phyloP scores from a whole-genome alignment of 1,284 basidiomycete species.

The Heterobasidion occidentale region DNA sequence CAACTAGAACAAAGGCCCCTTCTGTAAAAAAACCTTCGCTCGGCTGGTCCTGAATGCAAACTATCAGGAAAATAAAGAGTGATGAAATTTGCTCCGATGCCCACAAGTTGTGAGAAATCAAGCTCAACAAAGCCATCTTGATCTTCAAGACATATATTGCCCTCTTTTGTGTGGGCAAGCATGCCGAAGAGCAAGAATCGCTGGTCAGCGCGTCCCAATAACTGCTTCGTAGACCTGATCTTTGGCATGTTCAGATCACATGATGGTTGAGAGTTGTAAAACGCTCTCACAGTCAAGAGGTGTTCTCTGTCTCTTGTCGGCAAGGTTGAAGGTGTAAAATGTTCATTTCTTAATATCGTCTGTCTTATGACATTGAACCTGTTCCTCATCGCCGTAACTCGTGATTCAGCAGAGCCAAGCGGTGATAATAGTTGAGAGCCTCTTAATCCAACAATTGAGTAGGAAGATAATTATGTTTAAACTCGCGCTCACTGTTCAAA shows the following conservation, averaged over 20 bases:
- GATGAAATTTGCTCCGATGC: constrained; percentile 16
- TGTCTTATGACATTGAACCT: constrained; percentile 84
- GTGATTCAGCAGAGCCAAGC: constrained; percentile 74
- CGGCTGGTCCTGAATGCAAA: constrained; percentile 63
- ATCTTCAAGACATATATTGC: constrained; percentile 88
- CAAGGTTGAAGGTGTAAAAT: constrained; percentile 90
- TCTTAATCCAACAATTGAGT: constrained; percentile 21
- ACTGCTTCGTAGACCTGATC: constrained; percentile 94
- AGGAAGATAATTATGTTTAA: neutral
- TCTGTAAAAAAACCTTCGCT: constrained; percentile 97
- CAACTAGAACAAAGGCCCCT: constrained; percentile 90
- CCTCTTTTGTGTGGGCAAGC: constrained; percentile 85
- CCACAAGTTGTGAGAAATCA: constrained; percentile 82
- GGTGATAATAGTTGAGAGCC: constrained; percentile 47
- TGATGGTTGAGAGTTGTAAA: constrained; percentile 4
- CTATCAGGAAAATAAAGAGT: constrained; percentile 3
- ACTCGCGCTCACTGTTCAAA: constrained; percentile 67
- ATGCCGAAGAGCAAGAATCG: constrained; percentile 94
- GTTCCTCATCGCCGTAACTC: constrained; percentile 72
- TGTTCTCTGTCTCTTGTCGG: constrained; percentile 80
- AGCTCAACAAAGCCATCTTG: constrained; percentile 86
- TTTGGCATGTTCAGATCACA: constrained; percentile 22
- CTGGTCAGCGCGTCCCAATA: constrained; percentile 86
- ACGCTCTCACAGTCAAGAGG: constrained; percentile 70
- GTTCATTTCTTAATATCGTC: constrained; percentile 87